phyloP scores from a whole-genome alignment of 2,329 filamentous ascomycete species.

The Ambrosiella xylebori region DNA sequence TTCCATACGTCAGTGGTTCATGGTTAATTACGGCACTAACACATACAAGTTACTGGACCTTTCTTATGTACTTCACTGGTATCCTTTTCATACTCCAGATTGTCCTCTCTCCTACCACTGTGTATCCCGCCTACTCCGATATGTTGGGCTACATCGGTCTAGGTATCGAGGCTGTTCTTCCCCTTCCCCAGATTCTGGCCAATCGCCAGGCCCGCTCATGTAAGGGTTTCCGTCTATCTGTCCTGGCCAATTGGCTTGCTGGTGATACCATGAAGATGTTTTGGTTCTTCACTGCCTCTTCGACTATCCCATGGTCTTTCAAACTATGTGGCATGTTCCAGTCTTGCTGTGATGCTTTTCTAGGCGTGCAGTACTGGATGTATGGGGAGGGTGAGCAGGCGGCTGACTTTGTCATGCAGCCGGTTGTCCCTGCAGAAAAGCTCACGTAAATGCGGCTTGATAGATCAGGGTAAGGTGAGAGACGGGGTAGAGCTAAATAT shows the following conservation, averaged over 20 bases:
- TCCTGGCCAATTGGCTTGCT: constrained; percentile 60
- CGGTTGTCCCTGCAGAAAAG: constrained; percentile 10
- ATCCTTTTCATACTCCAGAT: constrained; percentile 46
- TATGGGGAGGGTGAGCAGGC: constrained; percentile 31
- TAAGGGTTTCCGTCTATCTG: constrained; percentile 60
- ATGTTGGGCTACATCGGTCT: constrained; percentile 60
- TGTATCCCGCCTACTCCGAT: constrained; percentile 50
- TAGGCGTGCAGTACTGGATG: constrained; percentile 58
- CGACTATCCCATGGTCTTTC: constrained; percentile 58
- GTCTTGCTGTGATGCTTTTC: constrained; percentile 54
- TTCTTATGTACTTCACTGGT: constrained; percentile 50
- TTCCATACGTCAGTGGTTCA: background rate
- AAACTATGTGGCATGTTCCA: constrained; percentile 73
- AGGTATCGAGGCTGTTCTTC: constrained; percentile 63
- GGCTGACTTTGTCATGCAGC: constrained; percentile 12
- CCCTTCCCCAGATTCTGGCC: constrained; percentile 58
- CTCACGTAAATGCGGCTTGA: constrained; percentile 2
- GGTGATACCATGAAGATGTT: constrained; percentile 80
- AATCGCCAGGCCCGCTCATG: constrained; percentile 54
- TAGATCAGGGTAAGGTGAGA: background rate
- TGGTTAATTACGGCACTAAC: background rate
- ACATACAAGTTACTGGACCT: constrained; percentile 54
- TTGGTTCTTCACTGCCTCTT: constrained; percentile 59
- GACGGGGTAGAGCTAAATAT: background rate
- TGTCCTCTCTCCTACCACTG: constrained; percentile 38